Percentiles rank a stretch among this genome's conserved stretches.
Conservation (phyloP, 768 basidiomycete species). For the Trichaptum fuscoviolaceum region DNA sequence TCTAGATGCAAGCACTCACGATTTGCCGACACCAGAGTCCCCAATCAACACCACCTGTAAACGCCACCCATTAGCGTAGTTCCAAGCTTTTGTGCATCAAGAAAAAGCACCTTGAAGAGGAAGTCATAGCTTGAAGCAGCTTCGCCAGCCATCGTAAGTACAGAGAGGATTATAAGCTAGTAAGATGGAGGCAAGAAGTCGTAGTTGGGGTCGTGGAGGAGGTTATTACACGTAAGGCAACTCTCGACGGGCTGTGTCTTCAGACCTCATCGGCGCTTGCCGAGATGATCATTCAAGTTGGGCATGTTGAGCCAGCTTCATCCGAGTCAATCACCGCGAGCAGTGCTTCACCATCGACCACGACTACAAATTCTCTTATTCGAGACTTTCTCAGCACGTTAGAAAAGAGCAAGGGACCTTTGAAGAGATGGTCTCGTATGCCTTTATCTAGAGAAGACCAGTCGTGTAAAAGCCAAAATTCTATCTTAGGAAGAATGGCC, state of each 20-base stretch:
- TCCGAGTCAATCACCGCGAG: no score
- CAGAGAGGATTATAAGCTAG: not conserved
- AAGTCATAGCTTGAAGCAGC: conserved; percentile 76
- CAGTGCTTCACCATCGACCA: not conserved
- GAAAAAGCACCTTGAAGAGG: conserved; percentile 86
- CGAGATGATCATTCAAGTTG: not conserved
- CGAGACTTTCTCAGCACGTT: no score
- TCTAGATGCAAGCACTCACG: conserved; percentile 26
- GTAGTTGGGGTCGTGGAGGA: not conserved
- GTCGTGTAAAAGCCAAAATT: no score
- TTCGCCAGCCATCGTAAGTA: conserved; percentile 1
- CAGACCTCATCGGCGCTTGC: not conserved
- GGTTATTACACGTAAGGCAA: conserved; percentile 1
- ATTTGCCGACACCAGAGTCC: conserved; percentile 50
- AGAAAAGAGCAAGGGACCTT: no score
- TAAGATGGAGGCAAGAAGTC: not conserved
- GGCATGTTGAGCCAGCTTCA: no score
- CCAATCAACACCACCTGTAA: conserved; percentile 45
- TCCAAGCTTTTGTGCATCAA: not conserved
- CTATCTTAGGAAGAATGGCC: no score
- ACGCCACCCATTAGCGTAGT: not conserved
- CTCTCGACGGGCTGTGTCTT: not conserved
- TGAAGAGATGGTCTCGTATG: no score
- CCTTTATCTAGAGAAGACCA: no score
- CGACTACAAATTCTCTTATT: not conserved